These are phyloP conservation scores for Russula brevipes DNA, from an alignment of 768 basidiomycete genomes.

Conservation along the genomic window DNA sequence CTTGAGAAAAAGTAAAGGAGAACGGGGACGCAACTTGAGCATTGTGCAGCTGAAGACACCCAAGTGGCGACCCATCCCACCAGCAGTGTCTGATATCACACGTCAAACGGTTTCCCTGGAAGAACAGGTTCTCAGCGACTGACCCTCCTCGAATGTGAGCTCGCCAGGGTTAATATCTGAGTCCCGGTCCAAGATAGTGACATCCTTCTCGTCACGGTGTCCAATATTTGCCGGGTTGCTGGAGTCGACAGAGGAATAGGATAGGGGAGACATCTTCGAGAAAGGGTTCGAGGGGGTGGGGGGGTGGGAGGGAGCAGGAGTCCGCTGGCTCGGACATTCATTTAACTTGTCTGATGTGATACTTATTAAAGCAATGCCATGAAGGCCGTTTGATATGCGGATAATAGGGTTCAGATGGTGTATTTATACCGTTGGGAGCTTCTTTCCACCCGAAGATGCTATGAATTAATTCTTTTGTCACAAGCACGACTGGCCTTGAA, in stretches of 20 bases:
- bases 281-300: not conserved
- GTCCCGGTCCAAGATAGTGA: not conserved
- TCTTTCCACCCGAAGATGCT: too few species aligned
- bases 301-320: too few species aligned
- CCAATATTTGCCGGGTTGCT: not conserved
- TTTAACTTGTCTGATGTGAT: not conserved
- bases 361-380: not conserved
- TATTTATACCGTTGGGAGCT: not conserved
- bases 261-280: not conserved
- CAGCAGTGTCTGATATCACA: conserved; percentile 40
- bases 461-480: too few species aligned
- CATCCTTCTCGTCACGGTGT: not conserved
- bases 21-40: conserved; percentile 36
- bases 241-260: not conserved
- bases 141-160: conserved; percentile 49
- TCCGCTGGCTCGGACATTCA: not conserved
- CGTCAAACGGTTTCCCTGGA: not conserved
- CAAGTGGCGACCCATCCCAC: conserved; percentile 54
- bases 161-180: conserved; percentile 38
- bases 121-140: not conserved
- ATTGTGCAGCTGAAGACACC: conserved; percentile 55
- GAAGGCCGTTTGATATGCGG: not conserved
- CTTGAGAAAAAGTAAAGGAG: not conserved
- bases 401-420: not conserved
- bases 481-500: too few species aligned